A percentile compares a stretch with the other conserved stretches of the same genome.
phyloP scores from a whole-genome alignment of 2,329 filamentous ascomycete genomes.

The Orbilia javanica region DNA sequence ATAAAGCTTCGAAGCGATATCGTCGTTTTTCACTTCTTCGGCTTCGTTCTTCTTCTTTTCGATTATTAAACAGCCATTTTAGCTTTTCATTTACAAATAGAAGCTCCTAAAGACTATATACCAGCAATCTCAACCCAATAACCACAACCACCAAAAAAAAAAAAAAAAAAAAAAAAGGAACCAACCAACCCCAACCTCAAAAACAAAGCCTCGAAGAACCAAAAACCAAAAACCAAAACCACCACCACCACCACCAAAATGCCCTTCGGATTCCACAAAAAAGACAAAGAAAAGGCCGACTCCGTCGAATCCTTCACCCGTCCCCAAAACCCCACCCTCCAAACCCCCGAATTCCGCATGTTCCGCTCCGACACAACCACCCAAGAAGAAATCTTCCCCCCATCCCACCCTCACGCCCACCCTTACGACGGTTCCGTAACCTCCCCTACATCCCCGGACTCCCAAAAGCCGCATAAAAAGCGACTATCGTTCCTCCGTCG shows the following conservation, averaged over 20 bases:
- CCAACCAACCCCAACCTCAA: not conserved
- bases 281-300: conserved; percentile 32
- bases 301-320: not conserved
- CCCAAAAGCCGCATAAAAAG: conserved; percentile 59
- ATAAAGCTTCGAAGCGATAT: not conserved
- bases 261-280: conserved; percentile 56
- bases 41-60: too few relatives aligned
- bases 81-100: not conserved
- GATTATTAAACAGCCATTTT: too few relatives aligned
- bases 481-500: conserved; percentile 39
- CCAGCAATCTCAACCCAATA: not conserved
- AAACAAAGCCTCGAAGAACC: not conserved
- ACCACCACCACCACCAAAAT: too few relatives aligned
- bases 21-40: too few relatives aligned
- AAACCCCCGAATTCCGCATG: conserved; percentile 53
- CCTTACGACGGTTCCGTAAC: conserved; percentile 63
- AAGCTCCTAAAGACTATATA: too few relatives aligned
- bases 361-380: conserved; percentile 84
- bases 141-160: not conserved
- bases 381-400: conserved; percentile 77
- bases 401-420: conserved; percentile 61
- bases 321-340: not conserved
- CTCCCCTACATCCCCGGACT: conserved; percentile 47
- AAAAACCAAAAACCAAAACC: not conserved
- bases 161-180: not conserved